These are phyloP conservation scores for Fusarium sp. DNA, from an alignment of 2,329 filamentous ascomycete species.

Conservation along the genomic window DNA sequence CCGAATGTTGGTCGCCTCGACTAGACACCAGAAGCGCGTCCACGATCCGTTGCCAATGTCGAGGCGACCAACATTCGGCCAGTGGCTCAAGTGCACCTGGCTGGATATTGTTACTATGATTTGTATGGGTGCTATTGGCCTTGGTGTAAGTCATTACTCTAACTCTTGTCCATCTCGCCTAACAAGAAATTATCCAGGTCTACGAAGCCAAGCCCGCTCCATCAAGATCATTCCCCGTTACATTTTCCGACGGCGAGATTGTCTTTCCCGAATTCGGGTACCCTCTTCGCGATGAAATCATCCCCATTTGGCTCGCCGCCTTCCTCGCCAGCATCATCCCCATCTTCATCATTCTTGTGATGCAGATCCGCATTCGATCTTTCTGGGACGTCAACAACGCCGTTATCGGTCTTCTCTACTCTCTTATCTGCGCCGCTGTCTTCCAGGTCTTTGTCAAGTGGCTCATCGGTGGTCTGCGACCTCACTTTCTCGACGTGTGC, in stretches of 20 bases:
- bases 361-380: slow-evolving; percentile 72
- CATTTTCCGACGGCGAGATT: slow-evolving; percentile 70
- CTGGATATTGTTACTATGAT: slow-evolving; percentile 73
- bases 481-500: slow-evolving; percentile 70
- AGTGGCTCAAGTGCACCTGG: slow-evolving; percentile 73
- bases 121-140: slow-evolving; percentile 68
- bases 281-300: slow-evolving; percentile 71
- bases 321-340: slow-evolving; percentile 70
- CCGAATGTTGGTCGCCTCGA: no score
- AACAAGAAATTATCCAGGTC: slow-evolving; percentile 51
- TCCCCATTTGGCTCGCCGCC: slow-evolving; percentile 75
- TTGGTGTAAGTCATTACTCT: slow-evolving; percentile 65
- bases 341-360: slow-evolving; percentile 68
- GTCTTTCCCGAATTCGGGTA: slow-evolving; percentile 76
- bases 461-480: slow-evolving; percentile 69
- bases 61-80: slow-evolving; percentile 66
- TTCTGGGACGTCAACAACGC: slow-evolving; percentile 78
- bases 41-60: slow-evolving; percentile 51
- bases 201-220: slow-evolving; percentile 71
- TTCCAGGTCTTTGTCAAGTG: slow-evolving; percentile 73
- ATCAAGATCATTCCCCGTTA: slow-evolving; percentile 72
- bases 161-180: no score
- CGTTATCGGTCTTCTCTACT: slow-evolving; percentile 72
- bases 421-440: slow-evolving; percentile 73
- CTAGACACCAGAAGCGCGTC: slow-evolving; percentile 19